Evolutionary conservation across 805 yeast species (phyloP).

Genomic region (Candida ulmi): DNA sequence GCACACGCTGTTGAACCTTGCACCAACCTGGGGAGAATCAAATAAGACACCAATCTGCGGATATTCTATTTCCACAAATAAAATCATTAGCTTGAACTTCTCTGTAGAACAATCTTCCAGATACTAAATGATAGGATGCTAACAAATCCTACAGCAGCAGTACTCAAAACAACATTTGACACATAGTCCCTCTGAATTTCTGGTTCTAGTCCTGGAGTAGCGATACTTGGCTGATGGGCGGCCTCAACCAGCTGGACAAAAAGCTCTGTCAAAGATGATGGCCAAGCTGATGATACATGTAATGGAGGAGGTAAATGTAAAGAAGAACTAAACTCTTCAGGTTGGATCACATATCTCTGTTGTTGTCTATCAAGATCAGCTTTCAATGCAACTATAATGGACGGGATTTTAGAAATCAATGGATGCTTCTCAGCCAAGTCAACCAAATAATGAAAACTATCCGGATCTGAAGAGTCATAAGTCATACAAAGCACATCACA

Average conservation of each 20-base stretch:
- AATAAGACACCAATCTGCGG: too few relatives aligned
- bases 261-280: constrained; percentile 76
- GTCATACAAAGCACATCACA: constrained; percentile 90
- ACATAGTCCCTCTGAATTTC: constrained; percentile 47
- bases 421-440: constrained; percentile 60
- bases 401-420: constrained; percentile 61
- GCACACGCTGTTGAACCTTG: too few relatives aligned
- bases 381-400: constrained; percentile 84
- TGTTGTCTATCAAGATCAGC: constrained; percentile 96
- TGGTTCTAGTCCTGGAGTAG: constrained; percentile 74
- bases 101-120: constrained; percentile 35
- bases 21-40: too few relatives aligned
- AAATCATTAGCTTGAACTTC: not conserved
- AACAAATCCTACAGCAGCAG: constrained; percentile 66
- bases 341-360: constrained; percentile 79
- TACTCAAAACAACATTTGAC: constrained; percentile 52
- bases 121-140: constrained; percentile 60
- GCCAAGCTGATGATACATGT: constrained; percentile 89
- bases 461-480: constrained; percentile 95
- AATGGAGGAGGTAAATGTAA: constrained; percentile 72
- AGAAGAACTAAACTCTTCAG: constrained; percentile 75
- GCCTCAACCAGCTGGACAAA: constrained; percentile 86
- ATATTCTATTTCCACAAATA: too few relatives aligned
- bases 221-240: constrained; percentile 68
- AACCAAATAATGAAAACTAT: constrained; percentile 79